Evolutionary conservation across 2,329 filamentous ascomycete species (phyloP).

Genomic region (Xylariaceae sp.): DNA sequence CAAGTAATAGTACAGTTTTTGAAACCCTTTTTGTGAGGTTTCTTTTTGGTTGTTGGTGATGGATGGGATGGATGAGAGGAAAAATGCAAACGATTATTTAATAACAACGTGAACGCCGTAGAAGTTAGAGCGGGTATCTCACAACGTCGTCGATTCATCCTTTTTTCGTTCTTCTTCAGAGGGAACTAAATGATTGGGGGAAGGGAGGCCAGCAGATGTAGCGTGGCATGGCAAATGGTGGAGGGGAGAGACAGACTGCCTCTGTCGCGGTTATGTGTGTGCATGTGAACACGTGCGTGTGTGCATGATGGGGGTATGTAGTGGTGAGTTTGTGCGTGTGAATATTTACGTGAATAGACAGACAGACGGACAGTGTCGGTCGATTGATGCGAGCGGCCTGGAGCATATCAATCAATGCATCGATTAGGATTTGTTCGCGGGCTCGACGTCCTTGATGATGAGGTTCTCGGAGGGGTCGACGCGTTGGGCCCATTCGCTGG

Average conservation of each 20-base stretch:
- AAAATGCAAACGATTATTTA: background rate
- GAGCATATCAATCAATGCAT: too few species aligned
- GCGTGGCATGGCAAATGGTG: too few species aligned
- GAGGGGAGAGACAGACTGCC: too few species aligned
- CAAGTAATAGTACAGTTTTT: slow-evolving; percentile 6
- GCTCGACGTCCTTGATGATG: slow-evolving; percentile 46
- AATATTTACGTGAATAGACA: too few species aligned
- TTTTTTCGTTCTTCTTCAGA: slow-evolving; percentile 1
- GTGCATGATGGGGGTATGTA: too few species aligned
- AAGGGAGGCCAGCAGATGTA: background rate
- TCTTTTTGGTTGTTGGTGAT: background rate
- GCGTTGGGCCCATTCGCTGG: slow-evolving; percentile 62
- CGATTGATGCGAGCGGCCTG: background rate
- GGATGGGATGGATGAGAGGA: background rate
- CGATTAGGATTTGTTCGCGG: slow-evolving; percentile 9
- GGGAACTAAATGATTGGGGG: background rate
- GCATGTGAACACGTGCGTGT: too few species aligned
- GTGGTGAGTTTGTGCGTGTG: too few species aligned
- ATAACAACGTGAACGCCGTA: slow-evolving; percentile 6
- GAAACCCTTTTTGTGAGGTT: background rate
- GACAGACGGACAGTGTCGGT: too few species aligned
- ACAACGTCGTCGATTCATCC: slow-evolving; percentile 13
- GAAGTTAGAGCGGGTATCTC: slow-evolving; percentile 17
- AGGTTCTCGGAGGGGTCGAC: slow-evolving; percentile 57
- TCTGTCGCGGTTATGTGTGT: too few species aligned